A percentile compares a stretch with the other conserved stretches of the same genome.
phyloP scores from a whole-genome alignment of 179 eudicot species.

The Drosera spatulata region DNA sequence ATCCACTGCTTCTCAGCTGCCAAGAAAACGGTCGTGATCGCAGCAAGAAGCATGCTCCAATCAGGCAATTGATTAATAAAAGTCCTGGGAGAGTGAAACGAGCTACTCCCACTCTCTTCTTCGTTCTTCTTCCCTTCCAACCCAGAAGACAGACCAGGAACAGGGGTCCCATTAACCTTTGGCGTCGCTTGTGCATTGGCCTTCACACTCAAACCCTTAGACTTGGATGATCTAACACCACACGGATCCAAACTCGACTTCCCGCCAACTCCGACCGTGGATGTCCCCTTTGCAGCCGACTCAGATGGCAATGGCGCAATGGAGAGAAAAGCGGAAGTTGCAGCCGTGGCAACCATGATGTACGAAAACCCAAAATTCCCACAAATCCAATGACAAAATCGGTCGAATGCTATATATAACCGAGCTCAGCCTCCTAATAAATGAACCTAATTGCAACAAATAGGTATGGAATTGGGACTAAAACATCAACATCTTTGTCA shows the following conservation, averaged over 20 bases:
- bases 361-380: constrained; percentile 5
- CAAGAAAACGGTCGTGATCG: too few relatives aligned
- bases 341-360: constrained; percentile 75
- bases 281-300: constrained; percentile 32
- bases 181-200: constrained; percentile 73
- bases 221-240: constrained; percentile 31
- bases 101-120: constrained; percentile 15
- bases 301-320: constrained; percentile 43
- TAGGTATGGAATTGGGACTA: too few relatives aligned
- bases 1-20: too few relatives aligned
- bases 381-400: background rate
- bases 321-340: constrained; percentile 48
- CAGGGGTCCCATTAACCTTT: constrained; percentile 54
- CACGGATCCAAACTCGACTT: constrained; percentile 39
- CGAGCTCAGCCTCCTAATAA: too few relatives aligned
- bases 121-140: constrained; percentile 45
- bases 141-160: constrained; percentile 17
- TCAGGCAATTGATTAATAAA: constrained; percentile 9
- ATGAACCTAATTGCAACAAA: too few relatives aligned
- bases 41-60: too few relatives aligned
- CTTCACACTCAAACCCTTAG: constrained; percentile 49
- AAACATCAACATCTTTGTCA: too few relatives aligned
- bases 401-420: too few relatives aligned
- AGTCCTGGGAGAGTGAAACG: constrained; percentile 65
- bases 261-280: constrained; percentile 6